Evolutionary conservation across 2,329 filamentous ascomycete genomes (phyloP).

Genomic region (Zasmidium citrigriseum): DNA sequence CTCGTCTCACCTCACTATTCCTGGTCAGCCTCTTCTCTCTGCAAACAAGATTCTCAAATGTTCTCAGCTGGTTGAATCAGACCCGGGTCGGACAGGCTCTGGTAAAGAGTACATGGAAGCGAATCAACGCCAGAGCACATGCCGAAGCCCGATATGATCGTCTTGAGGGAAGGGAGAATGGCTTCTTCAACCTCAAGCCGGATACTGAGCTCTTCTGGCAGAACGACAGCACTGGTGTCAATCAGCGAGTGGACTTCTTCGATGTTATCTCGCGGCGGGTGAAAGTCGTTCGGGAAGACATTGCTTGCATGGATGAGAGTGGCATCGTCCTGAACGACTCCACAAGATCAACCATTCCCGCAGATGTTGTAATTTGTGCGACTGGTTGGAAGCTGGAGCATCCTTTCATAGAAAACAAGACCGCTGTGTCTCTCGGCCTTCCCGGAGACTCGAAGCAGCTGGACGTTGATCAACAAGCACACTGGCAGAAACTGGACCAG

Average conservation of each 20-base stretch:
- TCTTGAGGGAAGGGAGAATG: conserved; percentile 21
- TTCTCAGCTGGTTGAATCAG: background rate
- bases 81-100: background rate
- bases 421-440: background rate
- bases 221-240: conserved; percentile 23
- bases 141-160: conserved; percentile 21
- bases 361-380: background rate
- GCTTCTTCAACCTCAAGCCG: conserved; percentile 24
- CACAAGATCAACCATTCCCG: background rate
- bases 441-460: no score
- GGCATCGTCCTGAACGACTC: background rate
- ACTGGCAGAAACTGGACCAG: background rate
- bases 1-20: conserved; percentile 18
- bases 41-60: background rate
- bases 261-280: conserved; percentile 28
- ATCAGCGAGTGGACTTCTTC: conserved; percentile 31
- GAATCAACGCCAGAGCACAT: background rate
- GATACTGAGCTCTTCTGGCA: conserved; percentile 32
- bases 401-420: background rate
- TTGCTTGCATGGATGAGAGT: conserved; percentile 4
- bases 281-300: conserved; percentile 20
- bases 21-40: conserved; percentile 19
- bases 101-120: background rate
- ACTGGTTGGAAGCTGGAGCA: background rate
- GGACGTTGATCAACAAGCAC: background rate